Evolutionary conservation across 208 protist genomes (phyloP), one percentile per base, ranked within the genome.

Genomic region (Herpetomonas muscarum): DNA sequence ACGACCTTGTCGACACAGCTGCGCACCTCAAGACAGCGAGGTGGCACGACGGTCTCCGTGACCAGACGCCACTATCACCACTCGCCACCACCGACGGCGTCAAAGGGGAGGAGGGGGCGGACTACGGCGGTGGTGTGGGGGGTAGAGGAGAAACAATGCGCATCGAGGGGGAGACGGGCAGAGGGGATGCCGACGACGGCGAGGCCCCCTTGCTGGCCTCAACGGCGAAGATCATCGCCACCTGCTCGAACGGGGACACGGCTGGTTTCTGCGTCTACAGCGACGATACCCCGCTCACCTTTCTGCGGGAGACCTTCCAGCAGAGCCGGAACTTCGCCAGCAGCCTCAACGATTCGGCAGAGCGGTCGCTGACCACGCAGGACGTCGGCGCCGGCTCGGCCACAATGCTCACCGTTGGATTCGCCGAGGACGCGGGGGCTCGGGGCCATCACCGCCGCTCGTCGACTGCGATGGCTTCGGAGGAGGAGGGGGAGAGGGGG

Each of bases 181-280:
- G 26, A 9, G 22, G 10, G 10, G 29, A 51, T 24, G 15, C 42
- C 26, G 44, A 42, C 9, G 41, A 66, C 24, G 28, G 10, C 34
- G 32, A 9, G n/a, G 7, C 37, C 15, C 5, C 52, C 10, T 7
- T 32, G 21, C 30, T 36, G 17, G 22, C 54, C 15, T 49, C 24
- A 7, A 63, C 51, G 1, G 58, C 64, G 10, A 54, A 41, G 13
- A 55, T 62, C 3, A 53, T 48, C 1, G 64, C 55, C 15, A 13
- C 63, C 17, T 70, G 64, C 64, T 51, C 64, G 9, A 70, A 57
- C 32, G 64, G 64, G 15, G 64, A 70, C 28, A 44, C 36, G 5
- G 41, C 47, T 0, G 28, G 22, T 6, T 61, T 70, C 36, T 37
- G 41, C 55, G 47, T 70, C 19, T 60, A 70, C 39, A 47, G 39